Percentiles rank a stretch among this genome's conserved stretches.
phyloP scores from a whole-genome alignment of 768 basidiomycete genomes.

The Xanthoconium stramineum region DNA sequence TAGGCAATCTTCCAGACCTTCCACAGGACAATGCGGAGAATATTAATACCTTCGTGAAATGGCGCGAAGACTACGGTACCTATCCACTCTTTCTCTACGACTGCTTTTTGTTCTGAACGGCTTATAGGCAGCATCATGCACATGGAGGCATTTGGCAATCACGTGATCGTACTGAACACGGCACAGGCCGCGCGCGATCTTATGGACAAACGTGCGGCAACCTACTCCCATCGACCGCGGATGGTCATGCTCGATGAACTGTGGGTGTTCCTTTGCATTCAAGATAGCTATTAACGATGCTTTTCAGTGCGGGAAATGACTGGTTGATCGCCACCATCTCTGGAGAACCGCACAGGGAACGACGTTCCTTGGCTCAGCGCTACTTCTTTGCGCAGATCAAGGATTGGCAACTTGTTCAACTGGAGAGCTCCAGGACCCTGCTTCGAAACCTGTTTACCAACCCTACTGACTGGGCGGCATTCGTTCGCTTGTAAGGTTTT shows the following conservation, averaged over 20 bases:
- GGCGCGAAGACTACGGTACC: background rate
- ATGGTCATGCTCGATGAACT: conserved; percentile 4
- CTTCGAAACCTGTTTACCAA: background rate
- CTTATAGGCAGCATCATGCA: background rate
- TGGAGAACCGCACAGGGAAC: conserved; percentile 9
- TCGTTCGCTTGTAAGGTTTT: conserved; percentile 5
- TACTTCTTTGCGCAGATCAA: conserved; percentile 12
- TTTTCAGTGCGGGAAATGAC: background rate
- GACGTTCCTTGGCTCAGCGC: conserved; percentile 8
- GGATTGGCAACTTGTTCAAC: conserved; percentile 13
- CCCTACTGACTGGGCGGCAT: background rate
- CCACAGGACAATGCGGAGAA: background rate
- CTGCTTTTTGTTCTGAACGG: background rate
- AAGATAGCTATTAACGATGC: background rate
- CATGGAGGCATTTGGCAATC: background rate
- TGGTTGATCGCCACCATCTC: conserved; percentile 1
- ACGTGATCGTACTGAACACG: background rate
- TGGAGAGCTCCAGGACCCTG: conserved; percentile 4
- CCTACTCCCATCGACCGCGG: background rate
- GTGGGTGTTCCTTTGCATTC: background rate
- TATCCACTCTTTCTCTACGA: background rate
- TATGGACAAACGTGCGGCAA: conserved; percentile 4
- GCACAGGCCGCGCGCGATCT: conserved; percentile 1
- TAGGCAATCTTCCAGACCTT: background rate
- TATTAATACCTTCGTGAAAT: background rate